phyloP scores from a whole-genome alignment of 2,329 filamentous ascomycete species.

The Corynespora cassiicola region DNA sequence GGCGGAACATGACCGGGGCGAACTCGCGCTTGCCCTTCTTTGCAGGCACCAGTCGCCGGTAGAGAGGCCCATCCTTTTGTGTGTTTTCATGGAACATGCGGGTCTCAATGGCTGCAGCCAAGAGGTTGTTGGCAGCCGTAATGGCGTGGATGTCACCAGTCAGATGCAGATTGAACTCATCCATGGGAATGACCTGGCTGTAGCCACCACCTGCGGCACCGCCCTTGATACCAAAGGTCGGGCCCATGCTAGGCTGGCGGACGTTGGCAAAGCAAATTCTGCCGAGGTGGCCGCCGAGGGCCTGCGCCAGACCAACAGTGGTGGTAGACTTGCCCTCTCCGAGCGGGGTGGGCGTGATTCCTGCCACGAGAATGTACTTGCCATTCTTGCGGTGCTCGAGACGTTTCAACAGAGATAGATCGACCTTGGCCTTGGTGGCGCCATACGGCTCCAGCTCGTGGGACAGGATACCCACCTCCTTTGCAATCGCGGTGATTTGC shows the following conservation, averaged over 20 bases:
- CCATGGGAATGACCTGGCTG: slow-evolving; percentile 99
- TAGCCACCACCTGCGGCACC: slow-evolving; percentile 97
- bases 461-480: slow-evolving; percentile 85
- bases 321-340: slow-evolving; percentile 99
- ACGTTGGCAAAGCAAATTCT: slow-evolving; percentile 95
- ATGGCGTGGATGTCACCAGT: slow-evolving; percentile 99
- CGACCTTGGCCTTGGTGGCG: slow-evolving; percentile 94
- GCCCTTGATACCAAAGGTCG: slow-evolving; percentile 98
- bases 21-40: slow-evolving; percentile 93
- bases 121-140: slow-evolving; percentile 93
- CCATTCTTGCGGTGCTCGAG: slow-evolving; percentile 88
- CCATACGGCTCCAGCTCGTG: slow-evolving; percentile 95
- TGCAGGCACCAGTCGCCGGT: slow-evolving; percentile 82
- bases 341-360: slow-evolving; percentile 94
- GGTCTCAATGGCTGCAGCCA: slow-evolving; percentile 95
- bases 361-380: slow-evolving; percentile 89
- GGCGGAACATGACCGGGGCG: slow-evolving; percentile 87
- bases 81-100: slow-evolving; percentile 98
- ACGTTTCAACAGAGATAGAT: slow-evolving; percentile 79
- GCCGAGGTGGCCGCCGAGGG: slow-evolving; percentile 85
- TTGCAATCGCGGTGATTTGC: slow-evolving; percentile 81
- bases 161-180: slow-evolving; percentile 97
- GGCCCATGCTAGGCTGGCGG: slow-evolving; percentile 93
- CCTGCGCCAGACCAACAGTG: slow-evolving; percentile 93
- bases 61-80: slow-evolving; percentile 88